Evolutionary conservation across 768 basidiomycete species (phyloP), one percentile per base, ranked within the genome.

Genomic region (Mycena amicta): DNA sequence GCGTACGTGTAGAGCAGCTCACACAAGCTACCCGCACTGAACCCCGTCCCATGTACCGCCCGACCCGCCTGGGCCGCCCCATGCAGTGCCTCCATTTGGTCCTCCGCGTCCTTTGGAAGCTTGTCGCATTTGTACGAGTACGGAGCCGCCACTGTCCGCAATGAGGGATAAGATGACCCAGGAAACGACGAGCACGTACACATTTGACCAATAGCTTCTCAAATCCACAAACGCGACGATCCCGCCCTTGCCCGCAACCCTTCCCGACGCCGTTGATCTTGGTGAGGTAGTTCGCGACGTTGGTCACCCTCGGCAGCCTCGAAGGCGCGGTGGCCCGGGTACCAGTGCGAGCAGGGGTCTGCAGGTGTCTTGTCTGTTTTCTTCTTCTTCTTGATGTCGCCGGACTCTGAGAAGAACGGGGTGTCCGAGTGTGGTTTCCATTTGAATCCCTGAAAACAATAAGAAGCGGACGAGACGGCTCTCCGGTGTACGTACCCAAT

Each of bases 121-220:
- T 41, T 29, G 43, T 56, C 45, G 52, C 62, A 63, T 22, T 57
- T 63, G 58, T 86, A 87, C 0, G 91, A 89, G 63, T 80, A 93
- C 4, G 92, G 92, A 31, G 85, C 78, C n/a, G 90, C 89, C 55
- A 92, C 89, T 92, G 18, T n/a, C 12, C 13, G 25, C 28, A 1
- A 47, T 30, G 23, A 33, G 33, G 1, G n/a, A n/a, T n/a, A n/a
- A n/a, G n/a, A n/a, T n/a, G n/a, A n/a, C 37, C 31, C 25, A 51
- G 30, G 23, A 37, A n/a, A n/a, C n/a, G 23, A 47, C 30, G 15
- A 33, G 16, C 18, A 79, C 89, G 56, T 65, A 92, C 90, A 69
- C 81, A 92, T 88, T 68, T 93, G 91, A 0, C 92, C 92, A n/a
- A 66, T 92, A 95, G 64, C 86, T 89, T 61, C 93, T 78, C 51